Conservation (phyloP, 768 basidiomycete genomes). For the Suillus discolor region DNA sequence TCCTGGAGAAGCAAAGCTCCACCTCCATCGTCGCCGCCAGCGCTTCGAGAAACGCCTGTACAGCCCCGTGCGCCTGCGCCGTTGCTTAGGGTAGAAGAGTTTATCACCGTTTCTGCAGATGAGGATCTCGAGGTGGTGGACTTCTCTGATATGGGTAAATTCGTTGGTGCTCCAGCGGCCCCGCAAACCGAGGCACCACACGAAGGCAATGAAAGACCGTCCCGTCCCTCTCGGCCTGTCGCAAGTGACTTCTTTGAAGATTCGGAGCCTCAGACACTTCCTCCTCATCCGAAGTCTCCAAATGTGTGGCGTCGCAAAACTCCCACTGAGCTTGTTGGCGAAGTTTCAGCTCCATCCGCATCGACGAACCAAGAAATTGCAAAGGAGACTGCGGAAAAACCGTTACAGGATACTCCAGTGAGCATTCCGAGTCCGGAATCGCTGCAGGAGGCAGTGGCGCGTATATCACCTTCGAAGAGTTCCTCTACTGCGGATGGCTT, state of each 20-base stretch:
- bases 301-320: slow-evolving; percentile 48
- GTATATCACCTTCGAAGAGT: slow-evolving; percentile 13
- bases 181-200: slow-evolving; percentile 23
- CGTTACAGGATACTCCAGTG: not conserved
- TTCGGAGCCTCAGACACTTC: slow-evolving; percentile 10
- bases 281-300: slow-evolving; percentile 37
- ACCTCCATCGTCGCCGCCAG: slow-evolving; percentile 30
- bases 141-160: slow-evolving; percentile 74
- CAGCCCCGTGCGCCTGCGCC: slow-evolving; percentile 37
- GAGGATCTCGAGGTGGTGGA: slow-evolving; percentile 81
- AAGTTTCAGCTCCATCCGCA: not conserved
- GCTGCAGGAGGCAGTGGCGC: slow-evolving; percentile 3
- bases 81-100: slow-evolving; percentile 34
- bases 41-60: slow-evolving; percentile 32
- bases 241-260: slow-evolving; percentile 81
- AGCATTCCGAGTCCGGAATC: slow-evolving; percentile 1
- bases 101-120: slow-evolving; percentile 46
- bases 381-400: not conserved
- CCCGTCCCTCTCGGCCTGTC: slow-evolving; percentile 47
- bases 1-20: slow-evolving; percentile 64
- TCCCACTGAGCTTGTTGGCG: not conserved
- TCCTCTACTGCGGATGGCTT: slow-evolving; percentile 15
- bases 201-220: slow-evolving; percentile 20
- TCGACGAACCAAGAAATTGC: not conserved
- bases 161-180: slow-evolving; percentile 46